phyloP scores from a whole-genome alignment of 306 rosid genomes.

The Dryas drummondii region DNA sequence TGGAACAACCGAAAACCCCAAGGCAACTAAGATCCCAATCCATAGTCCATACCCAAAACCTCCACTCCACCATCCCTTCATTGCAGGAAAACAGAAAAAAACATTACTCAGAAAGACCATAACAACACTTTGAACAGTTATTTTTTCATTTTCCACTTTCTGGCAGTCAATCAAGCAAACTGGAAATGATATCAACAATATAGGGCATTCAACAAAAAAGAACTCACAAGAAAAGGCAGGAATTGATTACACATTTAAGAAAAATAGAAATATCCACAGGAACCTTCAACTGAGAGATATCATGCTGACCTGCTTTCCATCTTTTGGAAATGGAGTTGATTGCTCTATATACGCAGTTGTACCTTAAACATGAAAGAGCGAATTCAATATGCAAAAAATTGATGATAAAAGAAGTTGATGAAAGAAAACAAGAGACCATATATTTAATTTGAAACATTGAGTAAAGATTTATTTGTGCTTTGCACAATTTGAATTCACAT shows the following conservation, averaged over 20 bases:
- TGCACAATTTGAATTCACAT: neutral
- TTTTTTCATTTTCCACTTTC: neutral
- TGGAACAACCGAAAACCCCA: constrained; percentile 85
- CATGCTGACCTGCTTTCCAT: constrained; percentile 81
- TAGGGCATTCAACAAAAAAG: neutral
- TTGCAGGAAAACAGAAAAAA: constrained; percentile 24
- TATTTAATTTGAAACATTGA: neutral
- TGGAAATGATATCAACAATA: constrained; percentile 12
- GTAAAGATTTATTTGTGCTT: neutral
- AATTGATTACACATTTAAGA: neutral
- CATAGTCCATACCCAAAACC: constrained; percentile 93
- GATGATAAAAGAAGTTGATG: constrained; percentile 34
- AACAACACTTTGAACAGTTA: constrained; percentile 14
- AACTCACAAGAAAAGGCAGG: neutral
- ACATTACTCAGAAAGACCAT: constrained; percentile 14
- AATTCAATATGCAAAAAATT: constrained; percentile 30
- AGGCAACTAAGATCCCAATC: constrained; percentile 85
- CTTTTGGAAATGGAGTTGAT: constrained; percentile 74
- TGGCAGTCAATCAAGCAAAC: constrained; percentile 14
- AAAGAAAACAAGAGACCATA: constrained; percentile 1
- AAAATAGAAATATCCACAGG: constrained; percentile 2
- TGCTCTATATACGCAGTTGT: constrained; percentile 83
- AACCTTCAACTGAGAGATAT: constrained; percentile 5
- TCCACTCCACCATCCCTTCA: constrained; percentile 98
- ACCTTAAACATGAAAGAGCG: constrained; percentile 51